phyloP scores from a whole-genome alignment of 345 rosid species.

The Populus euphratica region DNA sequence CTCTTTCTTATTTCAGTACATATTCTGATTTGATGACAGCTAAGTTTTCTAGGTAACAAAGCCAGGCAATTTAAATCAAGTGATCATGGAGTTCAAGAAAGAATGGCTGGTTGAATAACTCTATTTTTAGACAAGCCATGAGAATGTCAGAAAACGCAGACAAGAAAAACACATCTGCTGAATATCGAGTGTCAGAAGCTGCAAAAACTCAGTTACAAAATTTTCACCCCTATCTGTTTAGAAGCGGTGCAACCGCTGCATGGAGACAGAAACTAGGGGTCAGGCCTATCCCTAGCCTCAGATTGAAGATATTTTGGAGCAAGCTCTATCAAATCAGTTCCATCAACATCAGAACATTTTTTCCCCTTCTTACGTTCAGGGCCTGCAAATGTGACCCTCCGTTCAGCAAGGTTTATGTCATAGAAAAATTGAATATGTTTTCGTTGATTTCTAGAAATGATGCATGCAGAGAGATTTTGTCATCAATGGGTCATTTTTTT shows the following conservation, averaged over 20 bases:
- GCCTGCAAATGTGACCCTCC: not conserved
- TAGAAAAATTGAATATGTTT: not conserved
- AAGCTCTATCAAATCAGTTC: slow-evolving; percentile 4
- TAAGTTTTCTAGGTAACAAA: too few relatives aligned
- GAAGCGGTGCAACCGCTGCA: not conserved
- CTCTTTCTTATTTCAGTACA: too few relatives aligned
- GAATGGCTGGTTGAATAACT: not conserved
- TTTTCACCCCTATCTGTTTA: not conserved
- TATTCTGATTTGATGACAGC: too few relatives aligned
- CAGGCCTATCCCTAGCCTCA: slow-evolving; percentile 8
- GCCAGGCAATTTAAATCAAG: too few relatives aligned
- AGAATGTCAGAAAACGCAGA: not conserved
- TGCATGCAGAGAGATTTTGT: not conserved
- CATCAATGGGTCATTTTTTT: not conserved
- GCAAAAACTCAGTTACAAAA: not conserved
- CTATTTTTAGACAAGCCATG: not conserved
- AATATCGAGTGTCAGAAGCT: not conserved
- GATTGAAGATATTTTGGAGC: slow-evolving; percentile 2
- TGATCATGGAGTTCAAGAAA: too few relatives aligned
- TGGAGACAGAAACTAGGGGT: slow-evolving; percentile 1
- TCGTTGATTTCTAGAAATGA: not conserved
- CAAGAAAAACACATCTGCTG: not conserved
- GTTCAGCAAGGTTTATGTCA: not conserved
- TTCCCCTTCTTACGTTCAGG: not conserved
- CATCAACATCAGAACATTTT: not conserved